These are phyloP conservation scores for Geotrichum reessii DNA, from an alignment of 1,139 yeast genomes.

Conservation along the genomic window DNA sequence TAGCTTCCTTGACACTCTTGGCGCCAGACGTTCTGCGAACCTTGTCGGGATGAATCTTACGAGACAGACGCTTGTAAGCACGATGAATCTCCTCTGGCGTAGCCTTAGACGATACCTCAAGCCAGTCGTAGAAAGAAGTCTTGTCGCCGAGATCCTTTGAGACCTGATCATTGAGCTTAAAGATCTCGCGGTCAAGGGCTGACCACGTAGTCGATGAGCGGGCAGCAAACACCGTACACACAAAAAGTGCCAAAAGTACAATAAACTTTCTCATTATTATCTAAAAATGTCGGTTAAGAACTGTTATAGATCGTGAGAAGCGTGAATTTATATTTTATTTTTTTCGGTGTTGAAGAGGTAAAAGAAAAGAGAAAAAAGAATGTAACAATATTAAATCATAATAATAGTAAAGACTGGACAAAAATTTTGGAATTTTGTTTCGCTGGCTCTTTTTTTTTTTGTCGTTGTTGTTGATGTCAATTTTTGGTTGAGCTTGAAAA, in stretches of 20 bases:
- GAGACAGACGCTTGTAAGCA: conserved; percentile 67
- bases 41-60: conserved; percentile 81
- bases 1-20: conserved; percentile 38
- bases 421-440: no score
- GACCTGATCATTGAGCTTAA: conserved; percentile 64
- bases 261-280: background rate
- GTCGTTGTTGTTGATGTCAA: no score
- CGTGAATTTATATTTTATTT: no score
- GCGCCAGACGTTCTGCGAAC: conserved; percentile 51
- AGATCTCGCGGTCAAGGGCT: conserved; percentile 72
- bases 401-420: no score
- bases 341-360: background rate
- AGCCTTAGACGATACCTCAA: conserved; percentile 38
- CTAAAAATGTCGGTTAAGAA: no score
- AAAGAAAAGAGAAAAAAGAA: background rate
- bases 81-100: conserved; percentile 58
- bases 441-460: no score
- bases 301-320: no score
- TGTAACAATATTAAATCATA: no score
- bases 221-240: conserved; percentile 14
- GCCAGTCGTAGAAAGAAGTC: conserved; percentile 56
- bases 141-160: conserved; percentile 57
- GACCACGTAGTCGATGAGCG: conserved; percentile 36
- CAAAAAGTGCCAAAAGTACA: conserved; percentile 6
- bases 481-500: no score